These are phyloP conservation scores for Coemansia umbellata DNA, from an alignment of 192 early-diverging fungal genomes.

Conservation along the genomic window DNA sequence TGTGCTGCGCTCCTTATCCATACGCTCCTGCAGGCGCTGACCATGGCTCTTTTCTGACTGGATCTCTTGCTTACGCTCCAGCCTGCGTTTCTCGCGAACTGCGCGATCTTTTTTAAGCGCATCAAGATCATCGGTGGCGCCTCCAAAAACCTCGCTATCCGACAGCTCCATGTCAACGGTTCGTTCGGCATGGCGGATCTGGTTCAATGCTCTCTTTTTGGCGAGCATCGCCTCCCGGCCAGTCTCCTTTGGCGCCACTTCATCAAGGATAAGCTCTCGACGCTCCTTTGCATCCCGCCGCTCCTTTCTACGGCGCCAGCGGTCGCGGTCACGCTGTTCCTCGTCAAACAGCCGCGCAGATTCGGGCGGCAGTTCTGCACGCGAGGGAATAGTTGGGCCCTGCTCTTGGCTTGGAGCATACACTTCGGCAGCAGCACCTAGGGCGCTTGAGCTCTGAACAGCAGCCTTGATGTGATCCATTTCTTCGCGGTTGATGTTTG, in stretches of 20 bases:
- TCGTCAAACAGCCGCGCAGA: constrained; percentile 12
- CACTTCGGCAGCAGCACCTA: neutral
- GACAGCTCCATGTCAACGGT: constrained; percentile 25
- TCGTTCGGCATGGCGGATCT: constrained; percentile 19
- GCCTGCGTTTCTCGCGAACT: constrained; percentile 7
- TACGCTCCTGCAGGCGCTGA: constrained; percentile 41
- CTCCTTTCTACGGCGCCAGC: constrained; percentile 18
- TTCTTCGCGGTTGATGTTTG: constrained; percentile 39
- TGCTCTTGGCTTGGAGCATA: neutral
- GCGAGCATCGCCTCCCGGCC: constrained; percentile 39
- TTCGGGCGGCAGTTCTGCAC: neutral
- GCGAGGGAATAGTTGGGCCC: constrained; percentile 7
- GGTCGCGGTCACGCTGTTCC: constrained; percentile 28
- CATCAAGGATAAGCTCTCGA: constrained; percentile 41
- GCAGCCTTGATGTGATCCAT: constrained; percentile 11
- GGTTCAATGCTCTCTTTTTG: constrained; percentile 29
- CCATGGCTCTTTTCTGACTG: neutral
- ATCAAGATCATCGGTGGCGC: constrained; percentile 45
- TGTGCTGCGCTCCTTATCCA: constrained; percentile 69
- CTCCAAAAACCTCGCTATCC: constrained; percentile 37
- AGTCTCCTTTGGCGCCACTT: constrained; percentile 48
- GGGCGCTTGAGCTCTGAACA: constrained; percentile 6
- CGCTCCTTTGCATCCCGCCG: constrained; percentile 25
- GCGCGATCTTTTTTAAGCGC: constrained; percentile 30
- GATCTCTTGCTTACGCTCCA: constrained; percentile 9